phyloP scores from a whole-genome alignment of 2,329 filamentous ascomycete genomes.

The Monosporascus ibericus region DNA sequence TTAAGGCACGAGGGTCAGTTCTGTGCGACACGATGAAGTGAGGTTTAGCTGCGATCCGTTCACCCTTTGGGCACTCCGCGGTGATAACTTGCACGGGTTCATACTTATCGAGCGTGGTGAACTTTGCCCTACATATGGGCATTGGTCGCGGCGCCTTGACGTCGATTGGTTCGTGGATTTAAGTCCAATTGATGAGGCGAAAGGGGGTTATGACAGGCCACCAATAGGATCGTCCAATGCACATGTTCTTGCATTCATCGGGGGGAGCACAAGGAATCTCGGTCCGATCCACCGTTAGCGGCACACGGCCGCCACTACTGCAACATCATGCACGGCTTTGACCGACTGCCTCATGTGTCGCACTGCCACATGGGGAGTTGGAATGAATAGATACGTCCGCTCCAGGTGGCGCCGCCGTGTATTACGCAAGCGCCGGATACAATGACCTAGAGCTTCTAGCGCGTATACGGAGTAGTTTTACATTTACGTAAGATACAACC shows the following conservation, averaged over 20 bases:
- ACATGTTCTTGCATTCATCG: slow-evolving; percentile 7
- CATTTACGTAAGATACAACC: too few relatives aligned
- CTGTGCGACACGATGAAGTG: background rate
- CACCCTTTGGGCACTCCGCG: background rate
- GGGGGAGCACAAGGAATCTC: slow-evolving; percentile 18
- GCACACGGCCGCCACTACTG: background rate
- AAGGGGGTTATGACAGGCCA: slow-evolving; percentile 8
- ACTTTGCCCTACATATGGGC: slow-evolving; percentile 12
- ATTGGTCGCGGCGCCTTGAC: slow-evolving; percentile 5
- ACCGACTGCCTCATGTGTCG: slow-evolving; percentile 8
- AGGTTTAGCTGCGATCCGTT: background rate
- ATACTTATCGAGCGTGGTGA: background rate
- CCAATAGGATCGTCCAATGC: slow-evolving; percentile 16
- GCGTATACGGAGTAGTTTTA: too few relatives aligned
- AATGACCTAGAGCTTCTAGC: too few relatives aligned
- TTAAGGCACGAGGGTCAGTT: background rate
- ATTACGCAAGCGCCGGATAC: too few relatives aligned
- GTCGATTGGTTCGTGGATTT: slow-evolving; percentile 21
- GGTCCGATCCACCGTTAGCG: slow-evolving; percentile 17
- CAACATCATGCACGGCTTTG: slow-evolving; percentile 5
- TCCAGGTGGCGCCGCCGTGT: background rate
- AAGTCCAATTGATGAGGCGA: slow-evolving; percentile 3
- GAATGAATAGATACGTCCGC: background rate
- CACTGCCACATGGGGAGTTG: too few relatives aligned
- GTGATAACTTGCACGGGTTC: background rate